Percentiles rank a stretch among this genome's conserved stretches.
Conservation (phyloP, 2,329 filamentous ascomycete species). For the Emergomyces pasteurianus region DNA sequence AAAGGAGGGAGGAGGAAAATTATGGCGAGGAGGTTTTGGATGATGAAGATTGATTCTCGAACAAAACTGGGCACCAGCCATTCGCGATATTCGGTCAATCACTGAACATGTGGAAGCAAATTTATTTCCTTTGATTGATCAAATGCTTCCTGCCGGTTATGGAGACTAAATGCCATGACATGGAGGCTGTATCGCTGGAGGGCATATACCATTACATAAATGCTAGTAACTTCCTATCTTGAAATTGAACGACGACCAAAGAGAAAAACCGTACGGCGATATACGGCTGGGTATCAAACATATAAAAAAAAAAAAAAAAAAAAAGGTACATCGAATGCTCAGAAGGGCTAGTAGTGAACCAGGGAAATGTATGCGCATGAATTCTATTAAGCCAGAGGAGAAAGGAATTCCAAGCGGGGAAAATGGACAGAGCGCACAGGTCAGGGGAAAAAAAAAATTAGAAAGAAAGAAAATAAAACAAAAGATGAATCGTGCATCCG, state of each 20-base stretch:
- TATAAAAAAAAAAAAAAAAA: neutral
- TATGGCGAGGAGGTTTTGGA: constrained; percentile 73
- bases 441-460: no score
- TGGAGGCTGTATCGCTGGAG: neutral
- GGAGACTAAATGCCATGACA: neutral
- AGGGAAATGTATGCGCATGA: neutral
- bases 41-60: constrained; percentile 41
- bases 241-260: neutral
- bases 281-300: neutral
- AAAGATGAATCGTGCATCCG: neutral
- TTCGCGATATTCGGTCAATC: neutral
- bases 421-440: neutral
- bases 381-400: neutral
- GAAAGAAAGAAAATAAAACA: no score
- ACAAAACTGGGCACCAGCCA: neutral
- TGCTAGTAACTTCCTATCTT: neutral
- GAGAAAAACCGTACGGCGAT: neutral
- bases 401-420: neutral
- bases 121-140: neutral
- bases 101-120: neutral
- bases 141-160: neutral
- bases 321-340: neutral
- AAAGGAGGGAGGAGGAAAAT: constrained; percentile 43
- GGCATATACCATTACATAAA: neutral
- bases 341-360: neutral